Base-by-base conservation (phyloP, 495 filamentous ascomycete species). In the Penicillium maclennaniae region DNA sequence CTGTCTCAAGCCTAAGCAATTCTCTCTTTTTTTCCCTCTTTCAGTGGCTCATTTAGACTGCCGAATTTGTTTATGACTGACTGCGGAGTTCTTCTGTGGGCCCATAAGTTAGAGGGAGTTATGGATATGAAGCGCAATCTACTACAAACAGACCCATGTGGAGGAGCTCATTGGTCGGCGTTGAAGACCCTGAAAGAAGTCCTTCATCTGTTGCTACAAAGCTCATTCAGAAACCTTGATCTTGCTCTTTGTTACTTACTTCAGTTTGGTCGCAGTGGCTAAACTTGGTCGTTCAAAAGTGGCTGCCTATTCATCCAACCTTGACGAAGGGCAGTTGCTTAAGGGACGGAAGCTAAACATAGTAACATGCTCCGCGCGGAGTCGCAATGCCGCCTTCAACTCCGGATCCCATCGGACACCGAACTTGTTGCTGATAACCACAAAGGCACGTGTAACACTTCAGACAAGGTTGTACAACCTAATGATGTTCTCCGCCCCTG, bases 341-440 rank as follows among this genome's bases (percentile, higher is more conserved):
- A 44, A 57, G 54, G 20, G 49, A 57, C 54, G 15, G 38, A 41
- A 26, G n/a, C 54, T 57, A 57, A 52, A 47, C 54, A 43, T 57
- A 57, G 54, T 53, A 57, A 57, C 49, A 57, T 45, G 47, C 37
- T 47, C 54, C 54, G 54, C 31, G 31, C 31, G 31, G 10, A 34
- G 31, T 34, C 31, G 31, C 9, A 14, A 12, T 34, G 31, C 31
- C 31, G 31, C 20, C 17, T 9, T 23, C 9, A 12, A 38, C 45
- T 8, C 14, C 45, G 31, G 45, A 36, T 38, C 31, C 28, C 28
- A 31, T 23, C 31, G 45, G 45, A 14, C 31, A 14, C 10, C 14
- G 5, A 14, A 12, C 27, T 31, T 7, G 9, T 31, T 31, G 27
- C 27, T 7, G 27, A 31, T 7, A 31, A 6, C 27, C 7, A 31